Evolutionary conservation across 768 basidiomycete species (phyloP).

Genomic region (Amanita pallidorosea): DNA sequence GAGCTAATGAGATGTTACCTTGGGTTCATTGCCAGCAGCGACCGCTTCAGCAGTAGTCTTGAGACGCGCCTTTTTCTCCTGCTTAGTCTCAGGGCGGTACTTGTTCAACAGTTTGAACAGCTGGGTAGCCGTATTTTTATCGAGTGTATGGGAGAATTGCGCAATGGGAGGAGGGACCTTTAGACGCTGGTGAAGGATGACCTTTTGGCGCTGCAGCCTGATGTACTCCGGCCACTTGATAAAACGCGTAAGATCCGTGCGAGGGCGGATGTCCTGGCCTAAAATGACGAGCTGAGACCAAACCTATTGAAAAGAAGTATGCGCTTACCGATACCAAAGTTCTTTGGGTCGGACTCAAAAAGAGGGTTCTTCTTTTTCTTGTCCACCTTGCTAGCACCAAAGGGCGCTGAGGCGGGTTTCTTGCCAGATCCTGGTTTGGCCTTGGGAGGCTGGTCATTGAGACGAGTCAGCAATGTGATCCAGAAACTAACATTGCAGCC

Average conservation of each 20-base stretch:
- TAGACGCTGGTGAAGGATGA: slow-evolving; percentile 93
- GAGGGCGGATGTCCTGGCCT: slow-evolving; percentile 93
- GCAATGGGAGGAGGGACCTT: slow-evolving; percentile 98
- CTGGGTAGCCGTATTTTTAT: slow-evolving; percentile 99
- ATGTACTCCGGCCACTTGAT: slow-evolving; percentile 99
- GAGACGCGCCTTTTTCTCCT: slow-evolving; percentile 95
- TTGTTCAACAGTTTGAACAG: slow-evolving; percentile 98
- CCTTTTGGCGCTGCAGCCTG: slow-evolving; percentile 96
- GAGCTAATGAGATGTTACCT: slow-evolving; percentile 21
- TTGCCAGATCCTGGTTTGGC: slow-evolving; percentile 61
- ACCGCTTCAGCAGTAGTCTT: slow-evolving; percentile 63
- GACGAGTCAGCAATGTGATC: slow-evolving; percentile 49
- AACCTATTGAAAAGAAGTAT: background rate
- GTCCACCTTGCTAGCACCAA: slow-evolving; percentile 62
- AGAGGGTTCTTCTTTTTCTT: slow-evolving; percentile 91
- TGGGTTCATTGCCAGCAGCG: slow-evolving; percentile 64
- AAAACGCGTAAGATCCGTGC: slow-evolving; percentile 88
- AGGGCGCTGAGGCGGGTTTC: slow-evolving; percentile 80
- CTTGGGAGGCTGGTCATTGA: slow-evolving; percentile 91
- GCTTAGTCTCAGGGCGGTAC: slow-evolving; percentile 89
- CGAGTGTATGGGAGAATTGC: slow-evolving; percentile 94
- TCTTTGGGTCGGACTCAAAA: slow-evolving; percentile 82
- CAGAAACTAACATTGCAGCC: slow-evolving; percentile 21
- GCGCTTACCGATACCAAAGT: slow-evolving; percentile 85
- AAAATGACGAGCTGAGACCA: background rate